Conservation (phyloP, 805 yeast genomes). For the Suhomyces vadensis region DNA sequence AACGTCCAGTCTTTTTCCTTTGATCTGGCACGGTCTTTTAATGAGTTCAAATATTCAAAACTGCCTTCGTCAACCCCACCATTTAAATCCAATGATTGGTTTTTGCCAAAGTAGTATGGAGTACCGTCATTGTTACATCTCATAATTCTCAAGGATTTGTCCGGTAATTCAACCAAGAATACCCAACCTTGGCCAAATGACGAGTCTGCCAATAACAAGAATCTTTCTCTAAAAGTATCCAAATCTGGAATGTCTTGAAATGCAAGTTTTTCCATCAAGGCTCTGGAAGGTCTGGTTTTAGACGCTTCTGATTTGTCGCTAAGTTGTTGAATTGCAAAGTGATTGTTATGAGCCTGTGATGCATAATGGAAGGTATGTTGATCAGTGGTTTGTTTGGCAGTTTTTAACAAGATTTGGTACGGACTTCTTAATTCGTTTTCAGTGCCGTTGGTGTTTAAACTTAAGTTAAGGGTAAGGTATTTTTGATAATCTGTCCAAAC, state of each 20-base stretch:
- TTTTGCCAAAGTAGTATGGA: slow-evolving; percentile 67
- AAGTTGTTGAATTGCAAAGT: slow-evolving; percentile 75
- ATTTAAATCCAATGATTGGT: slow-evolving; percentile 75
- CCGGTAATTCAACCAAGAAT: slow-evolving; percentile 64
- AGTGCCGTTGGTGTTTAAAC: slow-evolving; percentile 72
- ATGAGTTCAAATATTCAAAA: slow-evolving; percentile 44
- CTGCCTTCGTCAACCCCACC: slow-evolving; percentile 63
- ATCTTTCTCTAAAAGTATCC: slow-evolving; percentile 51
- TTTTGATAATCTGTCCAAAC: slow-evolving; percentile 86
- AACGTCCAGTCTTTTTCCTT: slow-evolving; percentile 60
- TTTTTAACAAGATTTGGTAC: slow-evolving; percentile 63
- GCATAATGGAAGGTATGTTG: slow-evolving; percentile 83
- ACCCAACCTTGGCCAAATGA: slow-evolving; percentile 74
- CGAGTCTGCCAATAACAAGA: slow-evolving; percentile 52
- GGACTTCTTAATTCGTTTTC: slow-evolving; percentile 76
- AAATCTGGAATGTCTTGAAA: slow-evolving; percentile 38
- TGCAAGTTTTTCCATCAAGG: slow-evolving; percentile 38
- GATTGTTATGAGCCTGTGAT: slow-evolving; percentile 90
- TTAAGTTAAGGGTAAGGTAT: slow-evolving; percentile 57
- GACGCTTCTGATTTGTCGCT: slow-evolving; percentile 32
- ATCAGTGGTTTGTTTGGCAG: slow-evolving; percentile 65
- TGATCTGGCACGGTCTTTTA: slow-evolving; percentile 42
- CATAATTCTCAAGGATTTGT: slow-evolving; percentile 56
- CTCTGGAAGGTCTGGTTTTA: slow-evolving; percentile 38
- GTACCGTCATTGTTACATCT: slow-evolving; percentile 73